phyloP scores from a whole-genome alignment of 148 eudicot species.

The Drosera capensis region DNA sequence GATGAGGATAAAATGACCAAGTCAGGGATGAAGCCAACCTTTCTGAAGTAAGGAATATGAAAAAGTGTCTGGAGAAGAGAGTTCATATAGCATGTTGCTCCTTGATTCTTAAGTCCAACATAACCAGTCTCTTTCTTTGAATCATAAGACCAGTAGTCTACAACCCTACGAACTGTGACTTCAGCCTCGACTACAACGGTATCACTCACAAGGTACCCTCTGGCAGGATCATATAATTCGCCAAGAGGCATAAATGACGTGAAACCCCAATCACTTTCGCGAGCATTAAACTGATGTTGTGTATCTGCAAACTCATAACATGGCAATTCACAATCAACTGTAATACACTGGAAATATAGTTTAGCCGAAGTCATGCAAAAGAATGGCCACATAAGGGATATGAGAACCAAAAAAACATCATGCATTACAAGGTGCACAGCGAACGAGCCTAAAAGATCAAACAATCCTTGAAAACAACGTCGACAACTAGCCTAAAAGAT shows the following conservation, averaged over 20 bases:
- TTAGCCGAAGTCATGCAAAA: no score
- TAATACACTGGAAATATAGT: no score
- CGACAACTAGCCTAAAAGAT: no score
- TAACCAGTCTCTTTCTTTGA: constrained; percentile 93
- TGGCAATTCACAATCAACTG: constrained; percentile 1
- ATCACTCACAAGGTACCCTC: constrained; percentile 73
- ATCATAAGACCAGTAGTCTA: constrained; percentile 86
- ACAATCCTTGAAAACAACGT: no score
- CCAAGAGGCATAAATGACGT: constrained; percentile 91
- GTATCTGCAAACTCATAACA: constrained; percentile 46
- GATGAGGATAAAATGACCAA: neutral
- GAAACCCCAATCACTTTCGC: constrained; percentile 99
- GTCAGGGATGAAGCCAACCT: constrained; percentile 31
- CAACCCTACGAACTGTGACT: constrained; percentile 70
- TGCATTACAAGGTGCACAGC: no score
- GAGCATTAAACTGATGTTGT: constrained; percentile 78
- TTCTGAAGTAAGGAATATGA: constrained; percentile 88
- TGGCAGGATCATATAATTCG: constrained; percentile 74
- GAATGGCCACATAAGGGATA: no score
- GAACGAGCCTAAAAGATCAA: no score
- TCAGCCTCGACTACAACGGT: constrained; percentile 78
- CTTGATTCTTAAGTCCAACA: constrained; percentile 96
- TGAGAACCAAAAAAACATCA: no score
- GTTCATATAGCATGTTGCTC: constrained; percentile 97
- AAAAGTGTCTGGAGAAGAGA: constrained; percentile 86